Evolutionary conservation across 345 rosid genomes (phyloP), one percentile per base, ranked within the genome.

Genomic region (Hevea brasiliensis): DNA sequence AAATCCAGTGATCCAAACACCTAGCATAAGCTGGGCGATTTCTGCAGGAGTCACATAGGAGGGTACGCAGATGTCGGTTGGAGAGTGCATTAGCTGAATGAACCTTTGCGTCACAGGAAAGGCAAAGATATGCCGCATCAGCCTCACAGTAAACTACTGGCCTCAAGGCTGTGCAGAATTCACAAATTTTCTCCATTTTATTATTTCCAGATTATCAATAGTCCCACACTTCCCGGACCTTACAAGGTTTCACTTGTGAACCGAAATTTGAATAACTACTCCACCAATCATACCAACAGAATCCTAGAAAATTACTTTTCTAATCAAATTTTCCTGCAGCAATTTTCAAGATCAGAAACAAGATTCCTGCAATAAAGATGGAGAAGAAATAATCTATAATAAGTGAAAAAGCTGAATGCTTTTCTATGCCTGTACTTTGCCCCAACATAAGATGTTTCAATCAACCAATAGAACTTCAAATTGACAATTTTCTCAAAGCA

Each of bases 71-170:
- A 85, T 94, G 98, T 66, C 93, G 73, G 56, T 83, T 81, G 2
- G 94, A 91, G 70, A 94, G 88, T 65, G 96, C 82, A 75, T 91
- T 94, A 54, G 97, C 96, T 41, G 97, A 94, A 84, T 94, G 98
- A 57, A 94, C 90, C 81, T 87, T 91, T 0, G 90, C 87, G 73
- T 94, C 98, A 69, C 98, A 91, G 20, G 90, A 84, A 59, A 94
- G 85, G 77, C 98, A 94, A 64, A 94, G 89, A 76, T 69, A 87
- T 13, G 97, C 97, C 24, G 88, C 85, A 79, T 94, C 98, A n/a
- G 98, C 87, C 70, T 85, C 86, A 71, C 96, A 94, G 71, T 90
- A 90, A 74, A 90, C 87, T 27, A 90, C 84, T 4, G 97, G 89
- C 85, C 89, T 90, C 73, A 78, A 83, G 13, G 80, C 86, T 50